phyloP scores from a whole-genome alignment of 345 rosid species.

The Stellera chamaejasme region DNA sequence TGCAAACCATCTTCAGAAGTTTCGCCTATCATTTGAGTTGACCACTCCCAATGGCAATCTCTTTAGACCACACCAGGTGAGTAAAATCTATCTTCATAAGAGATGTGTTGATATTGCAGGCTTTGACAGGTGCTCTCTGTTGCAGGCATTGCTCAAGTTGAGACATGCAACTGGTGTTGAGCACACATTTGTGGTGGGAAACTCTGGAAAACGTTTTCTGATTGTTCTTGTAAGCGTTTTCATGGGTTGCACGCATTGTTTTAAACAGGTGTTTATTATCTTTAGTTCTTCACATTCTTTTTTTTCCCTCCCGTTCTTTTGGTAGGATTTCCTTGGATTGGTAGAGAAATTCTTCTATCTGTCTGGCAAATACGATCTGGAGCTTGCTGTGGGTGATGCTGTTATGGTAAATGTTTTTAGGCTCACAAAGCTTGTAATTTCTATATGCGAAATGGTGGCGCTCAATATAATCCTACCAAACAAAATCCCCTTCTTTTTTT shows the following conservation, averaged over 20 bases:
- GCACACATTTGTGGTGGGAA: slow-evolving; percentile 69
- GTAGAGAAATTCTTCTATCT: slow-evolving; percentile 94
- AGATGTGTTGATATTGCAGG: slow-evolving; percentile 1
- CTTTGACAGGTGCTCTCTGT: slow-evolving; percentile 23
- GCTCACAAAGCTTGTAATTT: slow-evolving; percentile 1
- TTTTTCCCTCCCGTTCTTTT: background rate
- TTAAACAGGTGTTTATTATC: no score
- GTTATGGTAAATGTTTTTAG: slow-evolving; percentile 59
- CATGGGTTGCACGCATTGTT: no score
- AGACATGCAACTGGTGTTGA: slow-evolving; percentile 83
- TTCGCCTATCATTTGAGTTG: slow-evolving; percentile 65
- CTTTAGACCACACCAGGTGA: slow-evolving; percentile 96
- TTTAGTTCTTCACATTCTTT: background rate
- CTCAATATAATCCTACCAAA: background rate
- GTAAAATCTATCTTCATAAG: slow-evolving; percentile 9
- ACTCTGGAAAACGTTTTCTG: slow-evolving; percentile 69
- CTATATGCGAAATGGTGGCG: background rate
- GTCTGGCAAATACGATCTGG: slow-evolving; percentile 80
- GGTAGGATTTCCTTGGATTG: slow-evolving; percentile 85
- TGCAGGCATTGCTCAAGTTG: slow-evolving; percentile 88
- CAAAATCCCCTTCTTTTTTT: no score
- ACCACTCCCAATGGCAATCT: slow-evolving; percentile 55
- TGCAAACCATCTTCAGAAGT: slow-evolving; percentile 95
- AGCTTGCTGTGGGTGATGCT: slow-evolving; percentile 86
- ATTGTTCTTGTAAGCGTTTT: slow-evolving; percentile 62